Conservation (phyloP, 768 basidiomycete species). For the Podaxis sp. region DNA sequence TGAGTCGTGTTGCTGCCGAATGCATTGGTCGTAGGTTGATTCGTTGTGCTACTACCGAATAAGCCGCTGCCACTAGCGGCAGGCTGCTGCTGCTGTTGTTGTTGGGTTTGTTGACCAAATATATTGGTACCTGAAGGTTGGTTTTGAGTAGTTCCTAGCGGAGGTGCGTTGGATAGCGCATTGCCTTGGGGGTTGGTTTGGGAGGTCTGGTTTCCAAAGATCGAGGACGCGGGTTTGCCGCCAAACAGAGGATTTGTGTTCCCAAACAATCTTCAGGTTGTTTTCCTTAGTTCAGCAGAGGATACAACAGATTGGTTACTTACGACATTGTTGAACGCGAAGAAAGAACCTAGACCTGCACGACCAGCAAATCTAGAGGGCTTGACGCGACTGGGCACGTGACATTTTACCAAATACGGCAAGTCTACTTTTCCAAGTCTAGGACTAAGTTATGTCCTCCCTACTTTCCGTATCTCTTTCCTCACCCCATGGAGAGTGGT, state of each 20-base stretch:
- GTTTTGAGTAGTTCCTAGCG: constrained; percentile 18
- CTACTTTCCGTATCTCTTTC: too few species aligned
- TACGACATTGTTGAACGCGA: constrained; percentile 1
- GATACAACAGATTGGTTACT: background rate
- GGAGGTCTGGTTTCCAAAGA: constrained; percentile 39
- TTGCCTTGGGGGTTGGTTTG: constrained; percentile 22
- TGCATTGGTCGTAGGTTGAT: constrained; percentile 18
- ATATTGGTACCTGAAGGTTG: constrained; percentile 20
- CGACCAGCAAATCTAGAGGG: background rate
- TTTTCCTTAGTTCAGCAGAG: background rate
- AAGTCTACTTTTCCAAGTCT: background rate
- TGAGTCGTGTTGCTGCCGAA: constrained; percentile 25
- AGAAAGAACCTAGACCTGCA: background rate
- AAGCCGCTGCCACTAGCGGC: constrained; percentile 13
- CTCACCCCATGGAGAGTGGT: too few species aligned
- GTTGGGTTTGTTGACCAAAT: constrained; percentile 26
- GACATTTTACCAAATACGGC: background rate
- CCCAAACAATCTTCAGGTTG: background rate
- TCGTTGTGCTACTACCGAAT: constrained; percentile 16
- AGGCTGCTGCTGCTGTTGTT: constrained; percentile 12
- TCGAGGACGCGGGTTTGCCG: constrained; percentile 18
- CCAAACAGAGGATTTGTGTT: constrained; percentile 18
- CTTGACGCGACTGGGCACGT: background rate
- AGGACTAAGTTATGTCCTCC: too few species aligned
- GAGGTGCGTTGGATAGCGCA: constrained; percentile 14